A percentile compares a stretch with the other conserved stretches of the same genome.
These are phyloP conservation scores for Monosporascus sp. DNA, from an alignment of 2,329 filamentous ascomycete genomes.

Conservation along the genomic window DNA sequence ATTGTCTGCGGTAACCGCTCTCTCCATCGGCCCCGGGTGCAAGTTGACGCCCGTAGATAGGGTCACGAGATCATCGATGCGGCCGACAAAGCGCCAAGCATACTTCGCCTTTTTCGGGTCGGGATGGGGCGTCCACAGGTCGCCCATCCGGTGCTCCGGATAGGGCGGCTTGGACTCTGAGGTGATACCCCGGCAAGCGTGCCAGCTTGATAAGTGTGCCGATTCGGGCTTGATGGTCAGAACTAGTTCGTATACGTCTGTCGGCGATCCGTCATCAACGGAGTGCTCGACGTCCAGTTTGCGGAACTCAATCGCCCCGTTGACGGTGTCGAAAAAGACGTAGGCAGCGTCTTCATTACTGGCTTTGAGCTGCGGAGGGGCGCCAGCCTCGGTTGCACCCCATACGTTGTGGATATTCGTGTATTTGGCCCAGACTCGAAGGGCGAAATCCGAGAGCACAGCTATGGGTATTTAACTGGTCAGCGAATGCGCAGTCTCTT, in stretches of 20 bases:
- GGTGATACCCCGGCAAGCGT: constrained; percentile 7
- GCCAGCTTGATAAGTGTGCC: constrained; percentile 10
- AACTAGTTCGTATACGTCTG: constrained; percentile 14
- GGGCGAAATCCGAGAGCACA: constrained; percentile 8
- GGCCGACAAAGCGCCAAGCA: constrained; percentile 15
- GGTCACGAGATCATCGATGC: constrained; percentile 21
- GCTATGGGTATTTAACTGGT: constrained; percentile 1
- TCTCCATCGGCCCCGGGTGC: constrained; percentile 12
- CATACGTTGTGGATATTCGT: constrained; percentile 11
- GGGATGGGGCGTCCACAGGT: constrained; percentile 19
- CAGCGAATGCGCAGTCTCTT: too few relatives aligned
- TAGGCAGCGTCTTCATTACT: constrained; percentile 13
- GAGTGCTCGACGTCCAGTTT: constrained; percentile 7
- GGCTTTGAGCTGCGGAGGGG: constrained; percentile 9
- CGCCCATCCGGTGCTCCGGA: constrained; percentile 10
- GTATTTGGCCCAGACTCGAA: constrained; percentile 10
- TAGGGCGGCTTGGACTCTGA: constrained; percentile 4
- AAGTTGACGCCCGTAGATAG: constrained; percentile 15
- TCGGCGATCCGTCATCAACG: constrained; percentile 2
- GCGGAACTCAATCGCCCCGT: constrained; percentile 11
- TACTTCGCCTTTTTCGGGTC: constrained; percentile 13
- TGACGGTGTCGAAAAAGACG: constrained; percentile 12
- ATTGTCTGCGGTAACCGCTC: constrained; percentile 3
- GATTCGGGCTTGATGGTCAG: constrained; percentile 5
- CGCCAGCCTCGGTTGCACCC: constrained; percentile 10